phyloP scores from a whole-genome alignment of 495 filamentous ascomycete genomes.

The Copromyces sp. region DNA sequence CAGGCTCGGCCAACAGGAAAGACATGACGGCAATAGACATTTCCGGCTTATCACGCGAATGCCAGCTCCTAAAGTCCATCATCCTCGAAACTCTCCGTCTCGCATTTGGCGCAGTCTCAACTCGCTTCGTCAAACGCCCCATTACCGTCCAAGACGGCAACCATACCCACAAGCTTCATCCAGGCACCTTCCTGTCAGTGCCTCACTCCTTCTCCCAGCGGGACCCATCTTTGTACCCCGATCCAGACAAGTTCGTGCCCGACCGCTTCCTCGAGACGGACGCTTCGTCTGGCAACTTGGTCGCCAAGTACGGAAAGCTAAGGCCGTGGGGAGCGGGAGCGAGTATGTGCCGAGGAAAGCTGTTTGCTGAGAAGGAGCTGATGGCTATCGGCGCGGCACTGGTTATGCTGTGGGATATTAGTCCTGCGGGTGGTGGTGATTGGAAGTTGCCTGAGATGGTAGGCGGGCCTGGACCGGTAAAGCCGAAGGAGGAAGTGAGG shows the following conservation, averaged over 20 bases:
- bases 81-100: conserved; percentile 10
- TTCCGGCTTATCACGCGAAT: not conserved
- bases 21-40: not conserved
- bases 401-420: conserved; percentile 12
- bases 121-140: conserved; percentile 3
- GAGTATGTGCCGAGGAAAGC: conserved; percentile 9
- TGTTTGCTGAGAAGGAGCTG: conserved; percentile 17
- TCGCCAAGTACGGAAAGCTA: conserved; percentile 5
- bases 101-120: conserved; percentile 5
- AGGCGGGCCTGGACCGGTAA: not conserved
- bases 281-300: not conserved
- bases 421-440: not conserved
- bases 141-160: conserved; percentile 1
- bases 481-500: conserved; percentile 5
- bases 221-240: conserved; percentile 6
- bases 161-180: not conserved
- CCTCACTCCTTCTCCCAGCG: conserved; percentile 5
- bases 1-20: not conserved
- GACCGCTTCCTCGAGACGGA: conserved; percentile 15
- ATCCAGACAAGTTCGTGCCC: conserved; percentile 10
- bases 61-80: conserved; percentile 6
- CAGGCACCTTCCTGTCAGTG: not conserved
- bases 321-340: conserved; percentile 10
- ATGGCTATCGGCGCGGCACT: conserved; percentile 6
- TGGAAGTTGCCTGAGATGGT: conserved; percentile 1